Percentiles rank a stretch among this genome's conserved stretches.
Conservation (phyloP, 2,329 filamentous ascomycete species). For the Phaeosphaeriaceae sp. region DNA sequence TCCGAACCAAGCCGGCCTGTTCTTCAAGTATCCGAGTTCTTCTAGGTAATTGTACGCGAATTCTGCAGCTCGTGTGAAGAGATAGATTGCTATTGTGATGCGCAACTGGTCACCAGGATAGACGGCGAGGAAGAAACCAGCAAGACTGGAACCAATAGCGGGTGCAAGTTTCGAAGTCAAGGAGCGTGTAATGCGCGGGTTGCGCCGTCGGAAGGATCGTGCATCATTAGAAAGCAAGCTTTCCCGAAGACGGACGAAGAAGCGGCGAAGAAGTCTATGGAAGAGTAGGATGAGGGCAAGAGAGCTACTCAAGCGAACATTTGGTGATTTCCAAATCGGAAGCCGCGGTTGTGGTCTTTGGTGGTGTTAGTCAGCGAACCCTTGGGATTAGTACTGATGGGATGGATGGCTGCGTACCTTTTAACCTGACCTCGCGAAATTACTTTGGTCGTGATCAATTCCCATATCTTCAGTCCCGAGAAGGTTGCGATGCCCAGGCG, state of each 20-base stretch:
- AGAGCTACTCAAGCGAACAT: conserved; percentile 79
- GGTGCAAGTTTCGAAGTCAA: conserved; percentile 86
- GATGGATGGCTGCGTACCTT: conserved; percentile 16
- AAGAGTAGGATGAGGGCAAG: conserved; percentile 85
- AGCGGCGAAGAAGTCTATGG: conserved; percentile 87
- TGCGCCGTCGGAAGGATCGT: conserved; percentile 79
- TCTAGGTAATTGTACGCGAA: conserved; percentile 86
- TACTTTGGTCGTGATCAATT: conserved; percentile 49
- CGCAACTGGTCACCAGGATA: conserved; percentile 75
- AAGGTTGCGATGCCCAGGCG: conserved; percentile 53
- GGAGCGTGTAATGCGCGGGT: conserved; percentile 74
- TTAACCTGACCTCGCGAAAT: conserved; percentile 39
- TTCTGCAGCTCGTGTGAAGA: conserved; percentile 80
- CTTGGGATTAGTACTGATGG: no score
- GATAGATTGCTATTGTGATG: conserved; percentile 80
- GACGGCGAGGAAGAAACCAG: conserved; percentile 81
- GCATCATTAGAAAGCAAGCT: conserved; percentile 83
- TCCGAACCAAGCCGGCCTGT: conserved; percentile 70
- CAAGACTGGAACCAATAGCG: conserved; percentile 86
- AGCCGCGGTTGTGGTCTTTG: conserved; percentile 46
- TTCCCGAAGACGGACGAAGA: conserved; percentile 79
- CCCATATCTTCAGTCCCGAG: conserved; percentile 55
- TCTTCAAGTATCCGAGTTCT: conserved; percentile 68
- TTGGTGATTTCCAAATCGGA: conserved; percentile 63
- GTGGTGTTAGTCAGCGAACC: background rate